These are phyloP conservation scores for Lizonia empirigonia DNA, from an alignment of 2,329 filamentous ascomycete species.

Conservation along the genomic window DNA sequence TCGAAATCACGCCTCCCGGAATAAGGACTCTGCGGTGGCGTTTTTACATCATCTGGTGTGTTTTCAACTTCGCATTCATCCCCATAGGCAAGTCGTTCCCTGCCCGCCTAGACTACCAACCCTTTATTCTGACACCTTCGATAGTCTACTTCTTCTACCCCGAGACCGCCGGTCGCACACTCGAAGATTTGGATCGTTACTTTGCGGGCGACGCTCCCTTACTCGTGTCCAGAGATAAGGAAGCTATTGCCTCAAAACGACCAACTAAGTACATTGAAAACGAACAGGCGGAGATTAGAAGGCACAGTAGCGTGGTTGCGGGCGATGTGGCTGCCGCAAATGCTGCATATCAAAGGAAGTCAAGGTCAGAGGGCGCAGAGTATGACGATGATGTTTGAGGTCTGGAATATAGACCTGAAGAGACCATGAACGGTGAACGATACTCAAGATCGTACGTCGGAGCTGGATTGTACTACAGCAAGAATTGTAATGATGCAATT, in stretches of 20 bases:
- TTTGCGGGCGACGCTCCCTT: constrained; percentile 38
- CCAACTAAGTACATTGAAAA: constrained; percentile 54
- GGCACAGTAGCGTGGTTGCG: constrained; percentile 30
- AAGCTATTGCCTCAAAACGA: constrained; percentile 53
- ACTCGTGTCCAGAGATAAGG: constrained; percentile 55
- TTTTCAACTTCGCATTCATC: constrained; percentile 56
- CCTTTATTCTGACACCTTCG: constrained; percentile 2
- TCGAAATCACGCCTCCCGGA: constrained; percentile 52
- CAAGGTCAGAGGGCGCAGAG: constrained; percentile 1
- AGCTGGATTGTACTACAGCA: not conserved
- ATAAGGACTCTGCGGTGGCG: constrained; percentile 50
- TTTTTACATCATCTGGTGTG: constrained; percentile 55
- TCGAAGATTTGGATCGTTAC: constrained; percentile 41
- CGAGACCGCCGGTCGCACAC: constrained; percentile 36
- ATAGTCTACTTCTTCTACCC: constrained; percentile 39
- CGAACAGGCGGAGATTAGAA: constrained; percentile 43
- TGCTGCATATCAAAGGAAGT: constrained; percentile 4
- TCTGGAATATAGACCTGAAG: not conserved
- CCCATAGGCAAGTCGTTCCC: constrained; percentile 37
- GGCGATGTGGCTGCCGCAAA: constrained; percentile 24
- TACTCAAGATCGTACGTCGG: not conserved
- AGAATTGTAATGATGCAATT: not conserved
- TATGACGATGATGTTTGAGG: constrained; percentile 1
- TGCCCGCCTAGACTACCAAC: too few species aligned
- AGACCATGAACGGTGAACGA: not conserved